phyloP scores from a whole-genome alignment of 1,284 basidiomycete genomes.

The Vanrija pseudolonga region DNA sequence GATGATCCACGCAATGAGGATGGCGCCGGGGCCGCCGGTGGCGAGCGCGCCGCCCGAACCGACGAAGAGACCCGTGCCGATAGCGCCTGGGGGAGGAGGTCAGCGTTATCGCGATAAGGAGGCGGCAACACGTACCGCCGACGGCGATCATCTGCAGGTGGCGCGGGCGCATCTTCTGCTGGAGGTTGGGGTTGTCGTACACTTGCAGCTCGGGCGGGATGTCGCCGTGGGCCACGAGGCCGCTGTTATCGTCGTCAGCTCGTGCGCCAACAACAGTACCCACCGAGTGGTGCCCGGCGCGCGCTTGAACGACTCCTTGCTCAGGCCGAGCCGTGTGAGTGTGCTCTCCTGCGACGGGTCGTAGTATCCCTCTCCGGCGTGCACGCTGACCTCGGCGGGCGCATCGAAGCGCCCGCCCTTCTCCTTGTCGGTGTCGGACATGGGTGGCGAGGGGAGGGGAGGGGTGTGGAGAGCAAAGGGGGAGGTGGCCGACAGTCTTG shows the following conservation, averaged over 20 bases:
- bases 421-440: too few species aligned
- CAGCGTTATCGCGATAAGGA: neutral
- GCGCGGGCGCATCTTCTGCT: conserved; percentile 49
- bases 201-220: conserved; percentile 26
- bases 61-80: conserved; percentile 53
- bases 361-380: conserved; percentile 29
- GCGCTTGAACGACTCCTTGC: conserved; percentile 48
- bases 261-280: too few species aligned
- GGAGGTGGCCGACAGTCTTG: too few species aligned
- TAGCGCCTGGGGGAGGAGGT: conserved; percentile 27
- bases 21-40: conserved; percentile 52
- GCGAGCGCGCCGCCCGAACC: conserved; percentile 52
- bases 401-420: too few species aligned
- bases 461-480: too few species aligned
- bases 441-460: too few species aligned
- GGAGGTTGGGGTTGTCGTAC: conserved; percentile 44
- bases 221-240: conserved; percentile 35
- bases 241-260: conserved; percentile 12
- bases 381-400: neutral
- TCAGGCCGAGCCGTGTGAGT: conserved; percentile 48
- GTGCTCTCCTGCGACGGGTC: conserved; percentile 47
- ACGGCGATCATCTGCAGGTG: conserved; percentile 50
- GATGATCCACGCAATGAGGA: conserved; percentile 47
- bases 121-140: conserved; percentile 49
- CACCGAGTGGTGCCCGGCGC: conserved; percentile 47